phyloP scores from a whole-genome alignment of 2,329 filamentous ascomycete species.

The Botrytis fabae region DNA sequence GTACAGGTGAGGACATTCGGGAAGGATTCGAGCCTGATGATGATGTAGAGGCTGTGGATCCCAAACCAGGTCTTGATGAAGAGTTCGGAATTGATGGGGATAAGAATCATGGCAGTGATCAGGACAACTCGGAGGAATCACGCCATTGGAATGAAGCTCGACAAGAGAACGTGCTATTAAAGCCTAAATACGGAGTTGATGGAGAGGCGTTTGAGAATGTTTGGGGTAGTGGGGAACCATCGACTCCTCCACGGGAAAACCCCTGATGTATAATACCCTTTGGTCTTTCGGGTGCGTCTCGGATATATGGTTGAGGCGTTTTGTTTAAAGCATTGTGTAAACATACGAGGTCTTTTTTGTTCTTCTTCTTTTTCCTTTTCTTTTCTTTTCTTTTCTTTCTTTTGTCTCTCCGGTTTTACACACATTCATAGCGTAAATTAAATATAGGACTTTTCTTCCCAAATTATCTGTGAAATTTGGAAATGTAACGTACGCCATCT shows the following conservation, averaged over 20 bases:
- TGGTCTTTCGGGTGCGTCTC: not conserved
- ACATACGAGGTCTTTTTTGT: not conserved
- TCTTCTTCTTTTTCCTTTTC: not conserved
- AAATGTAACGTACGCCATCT: not conserved
- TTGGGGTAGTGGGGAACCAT: conserved; percentile 38
- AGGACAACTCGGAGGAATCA: conserved; percentile 45
- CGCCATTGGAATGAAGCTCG: conserved; percentile 45
- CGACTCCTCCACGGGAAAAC: conserved; percentile 36
- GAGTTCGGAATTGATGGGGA: conserved; percentile 36
- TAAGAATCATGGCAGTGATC: conserved; percentile 37
- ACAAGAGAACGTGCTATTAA: conserved; percentile 33
- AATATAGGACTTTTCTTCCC: not conserved
- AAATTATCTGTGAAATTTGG: not conserved
- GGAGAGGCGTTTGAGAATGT: conserved; percentile 43
- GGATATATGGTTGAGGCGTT: not conserved
- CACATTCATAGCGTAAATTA: not conserved
- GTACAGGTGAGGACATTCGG: conserved; percentile 51
- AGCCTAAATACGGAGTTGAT: conserved; percentile 41
- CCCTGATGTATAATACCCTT: conserved; percentile 34
- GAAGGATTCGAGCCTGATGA: conserved; percentile 55
- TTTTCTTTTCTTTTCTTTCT: not conserved
- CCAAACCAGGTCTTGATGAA: conserved; percentile 42
- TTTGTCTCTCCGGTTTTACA: not conserved
- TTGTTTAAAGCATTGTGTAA: not conserved
- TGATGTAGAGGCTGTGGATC: conserved; percentile 44